Evolutionary conservation across 1,139 yeast genomes (phyloP), one percentile per base, ranked within the genome.

Genomic region (Debaryomyces sp.): DNA sequence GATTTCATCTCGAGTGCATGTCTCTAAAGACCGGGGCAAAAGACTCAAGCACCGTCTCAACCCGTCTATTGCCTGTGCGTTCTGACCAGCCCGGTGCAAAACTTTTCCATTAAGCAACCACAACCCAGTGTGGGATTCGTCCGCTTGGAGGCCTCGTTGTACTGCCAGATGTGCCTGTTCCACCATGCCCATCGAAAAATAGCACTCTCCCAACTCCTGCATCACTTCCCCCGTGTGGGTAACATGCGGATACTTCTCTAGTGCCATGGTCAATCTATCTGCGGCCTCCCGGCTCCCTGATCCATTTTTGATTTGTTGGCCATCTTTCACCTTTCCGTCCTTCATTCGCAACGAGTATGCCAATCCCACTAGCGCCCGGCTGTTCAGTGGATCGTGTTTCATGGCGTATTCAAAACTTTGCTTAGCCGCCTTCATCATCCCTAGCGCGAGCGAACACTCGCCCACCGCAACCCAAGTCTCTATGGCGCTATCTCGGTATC

Each of bases 381-480:
- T 52, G 51, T 70, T 71, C 37, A 73, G 63, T 3, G 82, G 80
- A 30, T 71, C 73, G 54, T 76, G 77, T 47, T 61, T 64, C 9
- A 80, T 66, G 0, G 82, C 83, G 24, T 66, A 60, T 54, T 80
- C 83, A 53, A 64, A 81, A 12, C 81, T 70, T 47, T 67, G 67
- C 24, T 78, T 71, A 4, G 84, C 82, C 4, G 70, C 57, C 3
- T 64, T 61, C 17, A 66, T 64, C 4, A 75, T 59, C 3, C 80
- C 80, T 43, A 80, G 58, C 1, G 77, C 60, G 39, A 67, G 59
- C 17, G 85, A 84, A 58, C 84, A 78, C 35, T 69, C 66, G 2
- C 83, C 86, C 45, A 81, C 72, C 7, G 75, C 68, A 8, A 70
- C 59, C 86, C 86, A 81, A 1, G 82, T 76, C 44, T 70, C 71